These are phyloP conservation scores for Phylloporus scabripes DNA, from an alignment of 768 basidiomycete genomes.

Conservation along the genomic window DNA sequence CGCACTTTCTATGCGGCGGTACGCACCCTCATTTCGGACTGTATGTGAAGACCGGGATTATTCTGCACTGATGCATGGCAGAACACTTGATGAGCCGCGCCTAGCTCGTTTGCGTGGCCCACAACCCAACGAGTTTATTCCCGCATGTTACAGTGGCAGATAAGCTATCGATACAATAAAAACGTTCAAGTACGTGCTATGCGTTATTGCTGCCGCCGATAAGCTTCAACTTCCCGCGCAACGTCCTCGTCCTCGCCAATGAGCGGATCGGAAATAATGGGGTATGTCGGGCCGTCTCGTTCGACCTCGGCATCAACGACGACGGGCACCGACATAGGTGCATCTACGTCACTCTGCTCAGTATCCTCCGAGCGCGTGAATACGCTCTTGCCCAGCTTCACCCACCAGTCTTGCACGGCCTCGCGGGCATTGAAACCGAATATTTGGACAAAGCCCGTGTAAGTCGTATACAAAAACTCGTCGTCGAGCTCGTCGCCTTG, in stretches of 20 bases:
- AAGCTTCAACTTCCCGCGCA: conserved; percentile 6
- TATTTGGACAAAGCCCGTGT: conserved; percentile 46
- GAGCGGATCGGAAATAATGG: conserved; percentile 10
- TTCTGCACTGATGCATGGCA: too few species aligned
- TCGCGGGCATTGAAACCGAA: conserved; percentile 47
- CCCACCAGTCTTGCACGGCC: conserved; percentile 59
- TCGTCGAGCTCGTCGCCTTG: conserved; percentile 39
- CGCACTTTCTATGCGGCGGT: too few species aligned
- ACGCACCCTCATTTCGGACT: too few species aligned
- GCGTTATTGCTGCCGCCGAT: neutral
- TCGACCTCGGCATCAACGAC: conserved; percentile 13
- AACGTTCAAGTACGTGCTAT: too few species aligned
- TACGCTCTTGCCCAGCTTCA: conserved; percentile 39
- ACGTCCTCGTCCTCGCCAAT: conserved; percentile 12
- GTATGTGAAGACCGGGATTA: too few species aligned
- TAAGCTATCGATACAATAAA: neutral
- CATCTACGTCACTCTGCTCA: neutral
- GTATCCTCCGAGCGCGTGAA: neutral
- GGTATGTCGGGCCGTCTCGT: conserved; percentile 2
- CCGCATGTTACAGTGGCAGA: neutral
- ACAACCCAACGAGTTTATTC: too few species aligned
- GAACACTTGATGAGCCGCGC: too few species aligned
- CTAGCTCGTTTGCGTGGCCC: too few species aligned
- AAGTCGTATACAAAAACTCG: conserved; percentile 39
- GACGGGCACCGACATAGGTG: neutral